Evolutionary conservation across 352 stramenopile genomes (phyloP).

Genomic region (Globisporangium polare): DNA sequence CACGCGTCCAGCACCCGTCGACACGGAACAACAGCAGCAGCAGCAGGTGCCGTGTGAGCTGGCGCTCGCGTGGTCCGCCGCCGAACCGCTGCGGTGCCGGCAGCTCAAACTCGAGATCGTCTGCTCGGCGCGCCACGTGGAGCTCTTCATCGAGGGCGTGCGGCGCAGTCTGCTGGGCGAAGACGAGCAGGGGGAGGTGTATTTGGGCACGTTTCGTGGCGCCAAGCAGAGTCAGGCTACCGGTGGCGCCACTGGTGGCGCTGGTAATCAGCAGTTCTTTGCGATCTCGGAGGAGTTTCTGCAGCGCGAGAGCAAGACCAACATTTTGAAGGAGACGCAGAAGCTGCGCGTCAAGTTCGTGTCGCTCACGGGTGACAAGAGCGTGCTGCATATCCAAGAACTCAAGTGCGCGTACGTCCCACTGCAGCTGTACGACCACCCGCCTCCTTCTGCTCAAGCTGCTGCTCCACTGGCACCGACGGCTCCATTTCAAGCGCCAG

Average conservation of each 20-base stretch:
- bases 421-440: constrained; percentile 18
- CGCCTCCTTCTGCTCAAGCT: not conserved
- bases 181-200: constrained; percentile 57
- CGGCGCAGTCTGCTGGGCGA: constrained; percentile 54
- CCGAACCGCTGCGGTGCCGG: constrained; percentile 33
- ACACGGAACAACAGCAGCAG: too few relatives aligned
- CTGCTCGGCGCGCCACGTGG: constrained; percentile 68
- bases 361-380: constrained; percentile 61
- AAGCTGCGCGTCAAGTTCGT: constrained; percentile 67
- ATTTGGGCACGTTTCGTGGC: constrained; percentile 70
- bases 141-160: constrained; percentile 52
- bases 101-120: constrained; percentile 45
- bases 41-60: constrained; percentile 34
- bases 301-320: constrained; percentile 35
- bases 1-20: constrained; percentile 9
- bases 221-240: not conserved
- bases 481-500: not conserved
- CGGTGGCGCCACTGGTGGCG: not conserved
- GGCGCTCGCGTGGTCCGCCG: constrained; percentile 26
- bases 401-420: constrained; percentile 42
- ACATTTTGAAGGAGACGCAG: constrained; percentile 54
- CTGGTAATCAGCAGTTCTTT: constrained; percentile 25
- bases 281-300: constrained; percentile 41
- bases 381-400: constrained; percentile 27
- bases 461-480: constrained; percentile 9